phyloP scores from a whole-genome alignment of 257 asterid genomes.

The Ilex asprella region DNA sequence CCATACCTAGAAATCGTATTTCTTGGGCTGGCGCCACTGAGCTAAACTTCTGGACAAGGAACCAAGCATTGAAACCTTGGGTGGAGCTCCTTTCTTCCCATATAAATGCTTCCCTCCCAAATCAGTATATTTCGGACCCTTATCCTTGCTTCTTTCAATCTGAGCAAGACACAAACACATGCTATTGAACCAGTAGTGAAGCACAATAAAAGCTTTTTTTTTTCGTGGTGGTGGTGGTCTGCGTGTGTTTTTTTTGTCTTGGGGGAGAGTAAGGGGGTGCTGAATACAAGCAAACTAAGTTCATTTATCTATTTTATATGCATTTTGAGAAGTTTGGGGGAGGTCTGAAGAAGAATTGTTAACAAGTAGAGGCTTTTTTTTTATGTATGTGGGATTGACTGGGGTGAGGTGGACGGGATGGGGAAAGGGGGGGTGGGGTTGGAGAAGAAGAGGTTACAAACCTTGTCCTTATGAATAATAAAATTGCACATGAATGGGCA shows the following conservation, averaged over 20 bases:
- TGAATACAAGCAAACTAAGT: neutral
- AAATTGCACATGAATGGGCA: too few relatives aligned
- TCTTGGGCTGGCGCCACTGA: conserved; percentile 75
- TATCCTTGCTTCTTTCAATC: conserved; percentile 87
- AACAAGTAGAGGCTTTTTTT: neutral
- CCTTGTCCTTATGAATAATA: too few relatives aligned
- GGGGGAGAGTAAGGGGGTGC: neutral
- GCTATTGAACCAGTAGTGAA: neutral
- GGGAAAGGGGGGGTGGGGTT: too few relatives aligned
- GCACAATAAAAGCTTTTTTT: conserved; percentile 2
- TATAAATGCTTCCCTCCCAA: conserved; percentile 91
- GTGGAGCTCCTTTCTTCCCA: conserved; percentile 63
- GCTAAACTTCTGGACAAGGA: conserved; percentile 58
- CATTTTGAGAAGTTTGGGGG: neutral
- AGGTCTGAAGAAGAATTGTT: neutral
- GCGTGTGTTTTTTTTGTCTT: too few relatives aligned
- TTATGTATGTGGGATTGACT: too few relatives aligned
- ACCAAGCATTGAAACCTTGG: conserved; percentile 45
- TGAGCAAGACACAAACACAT: conserved; percentile 16
- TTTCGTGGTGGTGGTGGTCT: too few relatives aligned
- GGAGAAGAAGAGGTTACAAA: too few relatives aligned
- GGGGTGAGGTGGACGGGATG: too few relatives aligned
- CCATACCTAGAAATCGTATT: conserved; percentile 48
- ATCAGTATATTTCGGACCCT: conserved; percentile 90
- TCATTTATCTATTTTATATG: neutral